phyloP scores from a whole-genome alignment of 1,139 yeast species.

The Groenewaldozyma sp. region DNA sequence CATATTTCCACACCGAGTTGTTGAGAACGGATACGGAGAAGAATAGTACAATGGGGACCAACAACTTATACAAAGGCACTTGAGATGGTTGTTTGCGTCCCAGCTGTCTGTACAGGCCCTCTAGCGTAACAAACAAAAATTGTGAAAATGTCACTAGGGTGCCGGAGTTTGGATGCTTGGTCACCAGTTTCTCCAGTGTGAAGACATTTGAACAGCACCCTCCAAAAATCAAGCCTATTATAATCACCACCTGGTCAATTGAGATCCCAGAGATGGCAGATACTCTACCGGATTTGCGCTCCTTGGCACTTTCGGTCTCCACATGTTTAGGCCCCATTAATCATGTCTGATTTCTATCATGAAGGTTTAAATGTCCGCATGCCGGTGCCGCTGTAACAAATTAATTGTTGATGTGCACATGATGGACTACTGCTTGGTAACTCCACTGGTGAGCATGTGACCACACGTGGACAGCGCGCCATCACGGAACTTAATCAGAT shows the following conservation, averaged over 20 bases:
- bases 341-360: no score
- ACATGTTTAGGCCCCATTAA: not conserved
- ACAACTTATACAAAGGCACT: slow-evolving; percentile 44
- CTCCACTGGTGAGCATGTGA: no score
- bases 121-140: slow-evolving; percentile 44
- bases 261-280: slow-evolving; percentile 3
- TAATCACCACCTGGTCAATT: slow-evolving; percentile 7
- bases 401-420: no score
- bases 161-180: slow-evolving; percentile 36
- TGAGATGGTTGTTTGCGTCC: slow-evolving; percentile 10
- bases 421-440: no score
- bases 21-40: slow-evolving; percentile 47
- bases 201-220: slow-evolving; percentile 70
- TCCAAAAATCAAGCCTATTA: slow-evolving; percentile 45
- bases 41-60: slow-evolving; percentile 42
- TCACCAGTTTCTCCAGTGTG: slow-evolving; percentile 47
- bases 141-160: slow-evolving; percentile 52
- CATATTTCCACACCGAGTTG: slow-evolving; percentile 49
- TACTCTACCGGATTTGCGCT: not conserved
- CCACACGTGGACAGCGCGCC: no score
- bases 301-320: not conserved
- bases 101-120: slow-evolving; percentile 33
- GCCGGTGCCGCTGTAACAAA: no score
- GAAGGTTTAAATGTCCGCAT: no score
- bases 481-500: no score